Conservation (phyloP, 169 alveolate species). For the Plasmodium yoelii region DNA sequence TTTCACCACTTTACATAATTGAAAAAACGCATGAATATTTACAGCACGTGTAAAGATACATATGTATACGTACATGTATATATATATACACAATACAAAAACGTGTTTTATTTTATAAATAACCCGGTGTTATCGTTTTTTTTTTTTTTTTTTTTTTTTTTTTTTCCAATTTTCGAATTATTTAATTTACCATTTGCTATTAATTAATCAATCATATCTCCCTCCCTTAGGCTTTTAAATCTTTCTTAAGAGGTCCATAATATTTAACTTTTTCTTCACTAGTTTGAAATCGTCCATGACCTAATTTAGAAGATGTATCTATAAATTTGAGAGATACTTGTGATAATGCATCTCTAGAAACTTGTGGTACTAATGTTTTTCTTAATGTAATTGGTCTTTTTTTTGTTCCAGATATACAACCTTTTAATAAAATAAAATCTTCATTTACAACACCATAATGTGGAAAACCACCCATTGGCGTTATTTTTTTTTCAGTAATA, state of each 20-base stretch:
- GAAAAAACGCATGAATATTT: conserved; percentile 5
- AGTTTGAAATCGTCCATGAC: conserved; percentile 99
- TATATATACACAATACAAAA: background rate
- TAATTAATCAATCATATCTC: background rate
- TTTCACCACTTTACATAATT: conserved; percentile 15
- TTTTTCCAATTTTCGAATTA: too few relatives aligned
- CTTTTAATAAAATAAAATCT: conserved; percentile 99
- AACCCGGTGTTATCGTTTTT: background rate
- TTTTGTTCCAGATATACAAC: conserved; percentile 98
- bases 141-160: too few relatives aligned
- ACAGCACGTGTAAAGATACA: background rate
- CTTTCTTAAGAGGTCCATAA: conserved; percentile 95
- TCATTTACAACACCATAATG: conserved; percentile 98
- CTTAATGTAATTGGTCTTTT: conserved; percentile 98
- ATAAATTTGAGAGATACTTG: conserved; percentile 97
- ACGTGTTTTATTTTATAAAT: conserved; percentile 9
- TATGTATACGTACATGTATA: background rate
- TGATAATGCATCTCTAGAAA: conserved; percentile 95
- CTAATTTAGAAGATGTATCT: conserved; percentile 99
- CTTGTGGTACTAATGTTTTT: conserved; percentile 96
- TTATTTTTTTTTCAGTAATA: conserved; percentile 97
- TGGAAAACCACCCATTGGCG: conserved; percentile 99
- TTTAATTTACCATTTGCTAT: background rate
- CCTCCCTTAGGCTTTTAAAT: conserved; percentile 44
- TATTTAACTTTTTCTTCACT: conserved; percentile 98